Conservation (phyloP, 2,329 filamentous ascomycete genomes). For the Sarocladium kiliense region DNA sequence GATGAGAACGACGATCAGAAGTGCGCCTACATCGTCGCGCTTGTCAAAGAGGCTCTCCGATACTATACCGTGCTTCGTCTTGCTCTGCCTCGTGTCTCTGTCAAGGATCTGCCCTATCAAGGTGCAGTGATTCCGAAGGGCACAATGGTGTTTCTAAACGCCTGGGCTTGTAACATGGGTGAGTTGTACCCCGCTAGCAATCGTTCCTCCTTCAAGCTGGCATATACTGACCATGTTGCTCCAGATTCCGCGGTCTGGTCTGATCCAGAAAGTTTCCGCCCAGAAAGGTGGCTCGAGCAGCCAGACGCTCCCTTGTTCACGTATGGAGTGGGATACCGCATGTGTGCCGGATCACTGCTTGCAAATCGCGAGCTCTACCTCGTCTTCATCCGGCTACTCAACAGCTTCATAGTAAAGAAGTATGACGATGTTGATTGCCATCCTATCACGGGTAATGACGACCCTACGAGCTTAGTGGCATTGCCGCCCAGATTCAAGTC, state of each 20-base stretch:
- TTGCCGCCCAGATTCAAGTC: constrained; percentile 55
- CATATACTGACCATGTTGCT: neutral
- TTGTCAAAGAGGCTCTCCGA: constrained; percentile 58
- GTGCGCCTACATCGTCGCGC: constrained; percentile 57
- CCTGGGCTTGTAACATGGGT: constrained; percentile 67
- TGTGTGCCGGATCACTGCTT: constrained; percentile 60
- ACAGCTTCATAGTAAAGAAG: constrained; percentile 54
- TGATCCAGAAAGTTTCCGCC: constrained; percentile 52
- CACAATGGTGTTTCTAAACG: constrained; percentile 60
- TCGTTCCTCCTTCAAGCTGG: too few species aligned
- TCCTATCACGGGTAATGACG: constrained; percentile 53
- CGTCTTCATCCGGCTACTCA: constrained; percentile 56
- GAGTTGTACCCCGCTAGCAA: constrained; percentile 21
- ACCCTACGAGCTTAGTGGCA: constrained; percentile 57
- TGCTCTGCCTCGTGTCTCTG: constrained; percentile 55
- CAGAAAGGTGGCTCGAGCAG: constrained; percentile 56
- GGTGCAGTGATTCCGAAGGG: constrained; percentile 55
- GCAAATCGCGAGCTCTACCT: constrained; percentile 63
- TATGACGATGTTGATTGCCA: constrained; percentile 51
- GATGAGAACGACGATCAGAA: constrained; percentile 58
- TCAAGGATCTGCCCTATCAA: constrained; percentile 54
- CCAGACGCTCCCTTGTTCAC: constrained; percentile 59
- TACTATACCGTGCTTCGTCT: constrained; percentile 60
- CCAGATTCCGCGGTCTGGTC: constrained; percentile 48
- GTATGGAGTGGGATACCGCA: constrained; percentile 61